Evolutionary conservation across 2,329 filamentous ascomycete genomes (phyloP), one percentile per base, ranked within the genome.

Genomic region (Phialophora chinensis): DNA sequence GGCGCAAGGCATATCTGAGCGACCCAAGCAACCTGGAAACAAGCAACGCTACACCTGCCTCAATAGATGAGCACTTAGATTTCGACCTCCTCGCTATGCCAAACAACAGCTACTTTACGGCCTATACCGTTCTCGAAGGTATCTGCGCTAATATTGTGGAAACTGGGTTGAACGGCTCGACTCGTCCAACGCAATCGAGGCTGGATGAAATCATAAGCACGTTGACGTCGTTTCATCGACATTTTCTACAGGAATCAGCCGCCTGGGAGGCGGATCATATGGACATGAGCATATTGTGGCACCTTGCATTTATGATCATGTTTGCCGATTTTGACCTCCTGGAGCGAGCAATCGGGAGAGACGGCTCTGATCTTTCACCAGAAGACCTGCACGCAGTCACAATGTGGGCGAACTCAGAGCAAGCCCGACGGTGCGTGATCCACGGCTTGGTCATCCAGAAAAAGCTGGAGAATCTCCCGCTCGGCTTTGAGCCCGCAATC

Each of bases 231-330:
- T 38, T 70, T 17, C 71, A 74, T 53, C 65, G 69, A 12, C 73
- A 73, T 27, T 72, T 72, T 57, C 64, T 76, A 8, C 70, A 71
- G 10, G 62, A 56, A 49, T 56, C 65, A 33, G 58, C 60, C 4
- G 55, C 65, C 4, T 70, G 62, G 68, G 63, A 65, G 58, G 44
- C 68, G 2, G 68, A 70, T 49, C 63, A 63, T 47, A 70, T 70
- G 68, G 68, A 70, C 54, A 69, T 69, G 66, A 69, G 55, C 65
- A 73, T 75, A 7, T 68, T 76, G 23, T 77, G 75, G 75, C 75
- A 77, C 52, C 72, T 71, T 0, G 69, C 74, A 7, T 75, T 72
- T 42, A 76, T 77, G 50, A 68, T 62, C 5, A 60, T 76, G 1
- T 71, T 73, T 52, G 72, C 71, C 1, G 74, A 77, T 49, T 71